These are phyloP conservation scores for Hippophae tibetana DNA, from an alignment of 306 rosid species.

Conservation along the genomic window DNA sequence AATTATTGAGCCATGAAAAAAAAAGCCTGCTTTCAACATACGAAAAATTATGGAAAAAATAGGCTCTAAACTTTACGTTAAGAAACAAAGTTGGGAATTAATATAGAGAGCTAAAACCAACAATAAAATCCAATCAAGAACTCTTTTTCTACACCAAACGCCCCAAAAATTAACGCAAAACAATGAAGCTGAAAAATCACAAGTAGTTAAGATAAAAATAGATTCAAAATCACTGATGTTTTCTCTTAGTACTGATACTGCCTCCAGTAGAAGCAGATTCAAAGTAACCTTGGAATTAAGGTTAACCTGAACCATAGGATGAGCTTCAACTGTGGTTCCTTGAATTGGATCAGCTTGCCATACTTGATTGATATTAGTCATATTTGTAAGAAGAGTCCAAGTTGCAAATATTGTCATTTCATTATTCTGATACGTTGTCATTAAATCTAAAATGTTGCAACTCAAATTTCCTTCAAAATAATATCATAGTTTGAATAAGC, in stretches of 20 bases:
- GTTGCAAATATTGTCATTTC: slow-evolving; percentile 44
- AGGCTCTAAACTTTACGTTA: too few relatives aligned
- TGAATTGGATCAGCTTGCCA: slow-evolving; percentile 62
- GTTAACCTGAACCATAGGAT: not conserved
- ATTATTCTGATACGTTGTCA: slow-evolving; percentile 18
- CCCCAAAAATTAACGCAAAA: too few relatives aligned
- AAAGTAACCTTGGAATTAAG: slow-evolving; percentile 24
- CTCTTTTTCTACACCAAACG: too few relatives aligned
- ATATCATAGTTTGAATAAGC: not conserved
- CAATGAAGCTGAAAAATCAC: too few relatives aligned
- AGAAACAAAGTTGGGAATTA: too few relatives aligned
- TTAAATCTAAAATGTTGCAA: slow-evolving; percentile 11
- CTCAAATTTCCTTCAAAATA: slow-evolving; percentile 19
- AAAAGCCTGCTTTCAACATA: too few relatives aligned
- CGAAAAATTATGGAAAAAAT: too few relatives aligned
- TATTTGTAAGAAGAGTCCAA: slow-evolving; percentile 26
- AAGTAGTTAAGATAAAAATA: not conserved
- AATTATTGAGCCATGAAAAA: too few relatives aligned
- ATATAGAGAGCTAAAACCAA: too few relatives aligned
- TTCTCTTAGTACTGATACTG: slow-evolving; percentile 17
- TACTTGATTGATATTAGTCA: slow-evolving; percentile 37
- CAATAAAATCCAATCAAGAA: too few relatives aligned
- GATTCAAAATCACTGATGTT: slow-evolving; percentile 36
- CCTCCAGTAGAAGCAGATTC: slow-evolving; percentile 34
- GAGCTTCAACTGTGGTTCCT: not conserved